phyloP scores from a whole-genome alignment of 306 rosid species.

The Glycine soja region DNA sequence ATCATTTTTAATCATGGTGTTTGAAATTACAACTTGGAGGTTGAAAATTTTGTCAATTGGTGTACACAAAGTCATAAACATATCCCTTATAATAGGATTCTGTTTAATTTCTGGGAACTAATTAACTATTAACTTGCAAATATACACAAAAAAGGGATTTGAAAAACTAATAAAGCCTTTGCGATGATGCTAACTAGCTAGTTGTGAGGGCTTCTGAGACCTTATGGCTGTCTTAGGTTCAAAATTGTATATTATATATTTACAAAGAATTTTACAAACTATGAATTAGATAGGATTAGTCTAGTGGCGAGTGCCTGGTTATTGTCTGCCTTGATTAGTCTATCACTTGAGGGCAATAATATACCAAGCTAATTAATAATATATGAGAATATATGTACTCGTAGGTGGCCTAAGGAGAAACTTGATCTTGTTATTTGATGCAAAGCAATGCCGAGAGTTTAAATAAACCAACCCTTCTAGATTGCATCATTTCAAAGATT shows the following conservation, averaged over 20 bases:
- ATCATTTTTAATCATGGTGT: not conserved
- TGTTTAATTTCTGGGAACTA: too few relatives aligned
- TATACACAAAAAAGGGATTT: too few relatives aligned
- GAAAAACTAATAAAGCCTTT: too few relatives aligned
- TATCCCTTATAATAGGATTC: too few relatives aligned
- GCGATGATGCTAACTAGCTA: not conserved
- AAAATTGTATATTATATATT: not conserved
- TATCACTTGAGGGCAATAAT: not conserved
- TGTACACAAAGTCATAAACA: not conserved
- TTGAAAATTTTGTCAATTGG: not conserved
- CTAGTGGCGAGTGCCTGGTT: not conserved
- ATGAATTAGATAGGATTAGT: not conserved
- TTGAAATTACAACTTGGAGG: conserved; percentile 14
- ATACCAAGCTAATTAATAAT: not conserved
- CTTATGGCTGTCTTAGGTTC: not conserved
- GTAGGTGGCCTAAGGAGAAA: not conserved
- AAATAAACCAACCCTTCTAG: conserved; percentile 17
- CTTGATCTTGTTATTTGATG: not conserved
- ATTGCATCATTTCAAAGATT: conserved; percentile 3
- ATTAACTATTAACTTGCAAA: too few relatives aligned
- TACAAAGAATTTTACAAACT: too few relatives aligned
- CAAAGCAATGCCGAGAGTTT: too few relatives aligned
- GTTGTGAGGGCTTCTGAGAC: not conserved
- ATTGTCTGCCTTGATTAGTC: not conserved
- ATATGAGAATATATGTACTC: not conserved